Evolutionary conservation across 768 basidiomycete species (phyloP).

Genomic region (Rhizopogon sp.): DNA sequence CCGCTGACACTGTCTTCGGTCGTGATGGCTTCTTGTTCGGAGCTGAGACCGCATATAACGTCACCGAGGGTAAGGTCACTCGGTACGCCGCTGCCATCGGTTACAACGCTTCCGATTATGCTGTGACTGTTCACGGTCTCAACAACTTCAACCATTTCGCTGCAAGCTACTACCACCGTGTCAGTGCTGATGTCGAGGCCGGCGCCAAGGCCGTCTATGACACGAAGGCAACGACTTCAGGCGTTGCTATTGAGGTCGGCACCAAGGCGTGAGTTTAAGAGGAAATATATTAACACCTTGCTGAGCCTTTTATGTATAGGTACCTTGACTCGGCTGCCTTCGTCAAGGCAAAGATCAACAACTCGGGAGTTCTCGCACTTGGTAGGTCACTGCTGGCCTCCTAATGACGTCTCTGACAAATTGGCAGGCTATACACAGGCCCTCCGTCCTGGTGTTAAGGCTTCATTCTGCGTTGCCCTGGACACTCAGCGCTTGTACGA

Average conservation of each 20-base stretch:
- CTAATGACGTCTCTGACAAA: constrained; percentile 6
- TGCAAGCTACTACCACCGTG: constrained; percentile 98
- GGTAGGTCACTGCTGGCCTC: constrained; percentile 35
- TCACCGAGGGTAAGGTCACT: constrained; percentile 87
- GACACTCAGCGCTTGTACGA: constrained; percentile 93
- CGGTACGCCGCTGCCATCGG: constrained; percentile 91
- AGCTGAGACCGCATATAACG: constrained; percentile 95
- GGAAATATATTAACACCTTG: not conserved
- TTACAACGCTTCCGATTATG: constrained; percentile 95
- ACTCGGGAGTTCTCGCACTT: constrained; percentile 84
- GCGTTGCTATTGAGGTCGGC: constrained; percentile 91
- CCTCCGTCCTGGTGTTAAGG: constrained; percentile 90
- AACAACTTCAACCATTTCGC: constrained; percentile 92
- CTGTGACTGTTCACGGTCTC: constrained; percentile 90
- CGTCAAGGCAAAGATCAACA: constrained; percentile 99
- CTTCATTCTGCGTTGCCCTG: constrained; percentile 89
- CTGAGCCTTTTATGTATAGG: constrained; percentile 27
- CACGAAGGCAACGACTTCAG: constrained; percentile 81
- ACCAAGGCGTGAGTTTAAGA: constrained; percentile 74
- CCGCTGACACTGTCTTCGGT: constrained; percentile 90
- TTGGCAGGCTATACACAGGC: constrained; percentile 80
- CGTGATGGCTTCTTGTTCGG: constrained; percentile 98
- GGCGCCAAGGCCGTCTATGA: constrained; percentile 97
- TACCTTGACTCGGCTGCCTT: constrained; percentile 87
- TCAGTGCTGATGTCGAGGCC: constrained; percentile 86